Base-by-base conservation (phyloP, 2,329 filamentous ascomycete genomes). In the Gaeumannomyces sp. region DNA sequence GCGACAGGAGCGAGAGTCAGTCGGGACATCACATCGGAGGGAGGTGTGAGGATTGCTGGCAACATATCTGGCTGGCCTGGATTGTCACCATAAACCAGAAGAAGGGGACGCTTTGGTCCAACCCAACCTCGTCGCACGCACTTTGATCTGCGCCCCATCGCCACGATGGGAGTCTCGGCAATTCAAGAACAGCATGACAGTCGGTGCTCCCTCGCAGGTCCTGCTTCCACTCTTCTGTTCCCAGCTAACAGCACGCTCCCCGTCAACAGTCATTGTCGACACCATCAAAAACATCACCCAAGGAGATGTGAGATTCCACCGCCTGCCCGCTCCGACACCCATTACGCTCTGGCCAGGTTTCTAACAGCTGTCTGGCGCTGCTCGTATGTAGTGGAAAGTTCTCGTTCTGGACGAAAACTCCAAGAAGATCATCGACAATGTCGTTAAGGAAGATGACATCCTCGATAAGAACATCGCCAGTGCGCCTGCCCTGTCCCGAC, bases 381-480 rank as follows among this genome's bases (percentile, higher is more conserved):
- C 60, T 29, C 66, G 27, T 28, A 19, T 63, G 64, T 69, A 97
- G 93, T 99, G 95, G 95, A 99, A 98, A 85, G 91, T 97, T 70
- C 81, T 99, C 70, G 89, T 99, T 64, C 82, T 97, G 72, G 95
- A 99, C 78, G 88, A 91, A 70, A 83, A 82, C 65, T 93, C 92
- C 75, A 89, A 89, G 75, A 93, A 90, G 76, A 85, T 99, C 71
- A 84, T 99, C 71, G 89, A 96, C 78, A 96, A 94, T 81, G 90
- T 92, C 60, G 86, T 94, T 75, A 94, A 92, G 73, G 91, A 97
- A 81, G 94, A 99, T 85, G 92, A 97, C 73, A 96, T 99, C 70
- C 89, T 99, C 78, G 96, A 96, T 75, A 88, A 93, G 78, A 97
- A 97, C 76, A 91, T 99, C 77, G 94, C 93, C 70, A 97, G 93